phyloP scores from a whole-genome alignment of 2,329 filamentous ascomycete genomes.

The Cytospora paraplurivora region DNA sequence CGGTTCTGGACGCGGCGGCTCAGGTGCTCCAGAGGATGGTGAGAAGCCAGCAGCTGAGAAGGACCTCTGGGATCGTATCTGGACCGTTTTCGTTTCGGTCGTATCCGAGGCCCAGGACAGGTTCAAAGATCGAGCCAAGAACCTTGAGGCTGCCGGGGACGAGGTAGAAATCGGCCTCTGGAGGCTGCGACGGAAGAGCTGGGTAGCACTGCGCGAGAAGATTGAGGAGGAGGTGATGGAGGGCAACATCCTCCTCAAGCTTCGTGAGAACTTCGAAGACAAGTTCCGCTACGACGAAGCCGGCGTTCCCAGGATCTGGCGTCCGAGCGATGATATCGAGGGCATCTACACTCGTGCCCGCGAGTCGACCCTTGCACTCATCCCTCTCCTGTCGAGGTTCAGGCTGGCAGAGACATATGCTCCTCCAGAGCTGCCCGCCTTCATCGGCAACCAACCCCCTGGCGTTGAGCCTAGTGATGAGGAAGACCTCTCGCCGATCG shows the following conservation, averaged over 20 bases:
- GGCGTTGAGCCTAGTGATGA: slow-evolving; percentile 81
- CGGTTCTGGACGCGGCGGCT: slow-evolving; percentile 81
- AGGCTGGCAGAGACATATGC: slow-evolving; percentile 72
- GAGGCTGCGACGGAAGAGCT: slow-evolving; percentile 90
- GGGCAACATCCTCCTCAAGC: slow-evolving; percentile 91
- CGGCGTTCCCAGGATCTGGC: slow-evolving; percentile 94
- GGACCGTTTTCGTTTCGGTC: slow-evolving; percentile 79
- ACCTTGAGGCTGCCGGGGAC: slow-evolving; percentile 87
- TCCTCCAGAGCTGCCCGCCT: slow-evolving; percentile 79
- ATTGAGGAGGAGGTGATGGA: slow-evolving; percentile 98
- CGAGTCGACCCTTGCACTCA: slow-evolving; percentile 87
- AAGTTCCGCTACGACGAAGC: slow-evolving; percentile 97
- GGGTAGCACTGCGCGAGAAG: slow-evolving; percentile 85
- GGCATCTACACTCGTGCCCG: slow-evolving; percentile 89
- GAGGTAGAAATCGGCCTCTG: slow-evolving; percentile 93
- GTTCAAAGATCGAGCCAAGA: slow-evolving; percentile 86
- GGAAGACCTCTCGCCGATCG: slow-evolving; percentile 85
- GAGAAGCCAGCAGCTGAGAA: slow-evolving; percentile 75
- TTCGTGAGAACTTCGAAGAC: slow-evolving; percentile 98
- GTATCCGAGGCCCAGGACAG: slow-evolving; percentile 83
- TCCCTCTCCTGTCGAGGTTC: slow-evolving; percentile 87
- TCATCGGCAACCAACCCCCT: slow-evolving; percentile 77
- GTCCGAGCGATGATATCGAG: slow-evolving; percentile 95
- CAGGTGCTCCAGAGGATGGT: slow-evolving; percentile 76
- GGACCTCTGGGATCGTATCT: slow-evolving; percentile 94